A percentile compares a stretch with the other conserved stretches of the same genome.
Evolutionary conservation across 768 basidiomycete genomes (phyloP).

Genomic region (Tulasnella sp.): DNA sequence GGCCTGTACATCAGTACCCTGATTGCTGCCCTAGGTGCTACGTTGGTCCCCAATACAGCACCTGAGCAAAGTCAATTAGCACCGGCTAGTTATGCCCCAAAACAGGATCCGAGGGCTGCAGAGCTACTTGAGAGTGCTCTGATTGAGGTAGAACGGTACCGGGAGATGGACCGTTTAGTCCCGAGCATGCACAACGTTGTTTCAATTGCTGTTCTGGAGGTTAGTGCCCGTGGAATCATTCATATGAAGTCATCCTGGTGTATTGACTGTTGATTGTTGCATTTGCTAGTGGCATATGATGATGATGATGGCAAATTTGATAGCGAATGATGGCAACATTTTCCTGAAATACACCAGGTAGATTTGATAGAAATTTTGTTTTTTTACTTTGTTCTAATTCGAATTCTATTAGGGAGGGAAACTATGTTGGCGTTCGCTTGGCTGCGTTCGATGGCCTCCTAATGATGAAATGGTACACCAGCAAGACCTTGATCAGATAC

Average conservation of each 20-base stretch:
- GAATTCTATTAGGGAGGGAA: constrained; percentile 57
- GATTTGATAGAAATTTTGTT: constrained; percentile 19
- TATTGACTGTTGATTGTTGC: constrained; percentile 17
- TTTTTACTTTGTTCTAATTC: constrained; percentile 11
- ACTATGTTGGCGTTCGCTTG: constrained; percentile 80
- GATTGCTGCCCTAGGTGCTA: constrained; percentile 68
- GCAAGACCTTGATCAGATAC: constrained; percentile 66
- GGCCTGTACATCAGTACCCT: constrained; percentile 80
- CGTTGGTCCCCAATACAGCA: constrained; percentile 59
- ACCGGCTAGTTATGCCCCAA: constrained; percentile 49
- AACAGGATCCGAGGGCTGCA: constrained; percentile 55
- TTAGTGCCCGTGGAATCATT: constrained; percentile 28
- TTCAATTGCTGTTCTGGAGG: constrained; percentile 82
- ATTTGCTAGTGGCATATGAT: constrained; percentile 61
- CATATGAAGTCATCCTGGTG: too few species aligned
- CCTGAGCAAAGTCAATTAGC: constrained; percentile 71
- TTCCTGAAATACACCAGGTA: constrained; percentile 87
- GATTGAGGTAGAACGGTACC: constrained; percentile 78
- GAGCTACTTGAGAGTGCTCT: constrained; percentile 60
- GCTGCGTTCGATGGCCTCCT: constrained; percentile 85
- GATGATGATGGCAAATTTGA: constrained; percentile 59
- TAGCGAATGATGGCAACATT: constrained; percentile 59
- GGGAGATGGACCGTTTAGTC: constrained; percentile 88
- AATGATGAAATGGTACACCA: constrained; percentile 74
- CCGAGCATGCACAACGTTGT: constrained; percentile 91